Evolutionary conservation across 352 stramenopile species (phyloP), one percentile per base, ranked within the genome.

Genomic region (Phytopythium kandeliae): DNA sequence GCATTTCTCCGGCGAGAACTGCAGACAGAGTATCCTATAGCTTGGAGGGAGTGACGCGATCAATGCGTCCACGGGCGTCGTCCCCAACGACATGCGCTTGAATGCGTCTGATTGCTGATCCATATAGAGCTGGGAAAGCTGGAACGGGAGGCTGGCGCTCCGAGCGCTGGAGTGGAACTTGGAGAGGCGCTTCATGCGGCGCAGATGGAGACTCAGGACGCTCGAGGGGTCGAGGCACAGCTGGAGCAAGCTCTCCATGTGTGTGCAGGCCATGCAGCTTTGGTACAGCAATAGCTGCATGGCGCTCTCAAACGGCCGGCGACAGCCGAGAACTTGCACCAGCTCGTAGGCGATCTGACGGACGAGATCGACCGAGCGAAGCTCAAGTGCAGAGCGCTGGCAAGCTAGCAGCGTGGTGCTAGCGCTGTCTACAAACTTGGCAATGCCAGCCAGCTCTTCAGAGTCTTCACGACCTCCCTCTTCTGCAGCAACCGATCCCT

Each of bases 251-350:
- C 46, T 40, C 11, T 48, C 57, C 49, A 85, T 65, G 37, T 69
- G 56, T 2, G 69, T 62, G 9, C 67, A 63, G 5, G 74, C 66
- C 2, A 69, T 44, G 5, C 59, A 54, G 28, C 74, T 87, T 58
- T 91, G 74, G 31, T 88, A 79, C 31, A 83, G 55, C n/a, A 91
- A 59, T 28, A 93, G 54, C 25, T 67, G 73, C 30, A 74, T 77
- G 4, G 69, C 70, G 26, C 67, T 77, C 9, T 78, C 57, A n/a
- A 76, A 67, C 3, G 74, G 60, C 30, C 68, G 62, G 1, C 51
- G 53, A 45, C 74, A 91, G 6, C 75, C 77, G 22, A 71, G 65
- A 16, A 73, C 48, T 48, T 90, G 78, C 0, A 86, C 45, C 2
- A 91, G 55, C 40, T 90, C 79, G 17, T 85, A 85, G 0, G 75